Conservation (phyloP, 2,329 filamentous ascomycete species). For the Monosporascus sp. region DNA sequence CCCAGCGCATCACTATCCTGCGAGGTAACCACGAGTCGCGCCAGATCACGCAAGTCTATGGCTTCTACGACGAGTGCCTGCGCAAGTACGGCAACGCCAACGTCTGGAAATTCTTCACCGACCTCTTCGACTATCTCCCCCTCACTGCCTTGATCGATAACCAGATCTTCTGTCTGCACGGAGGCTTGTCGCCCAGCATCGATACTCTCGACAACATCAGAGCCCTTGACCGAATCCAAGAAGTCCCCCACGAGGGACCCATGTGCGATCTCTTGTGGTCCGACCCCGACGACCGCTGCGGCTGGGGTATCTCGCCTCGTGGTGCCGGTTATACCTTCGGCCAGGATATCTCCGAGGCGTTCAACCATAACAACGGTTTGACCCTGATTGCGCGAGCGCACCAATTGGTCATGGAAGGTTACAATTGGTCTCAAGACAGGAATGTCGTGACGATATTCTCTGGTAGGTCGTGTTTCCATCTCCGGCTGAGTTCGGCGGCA, state of each 20-base stretch:
- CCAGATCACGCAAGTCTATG: slow-evolving; percentile 98
- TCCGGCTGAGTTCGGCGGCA: not conserved
- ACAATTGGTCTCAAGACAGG: slow-evolving; percentile 98
- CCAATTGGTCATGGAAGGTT: slow-evolving; percentile 98
- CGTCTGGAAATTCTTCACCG: slow-evolving; percentile 98
- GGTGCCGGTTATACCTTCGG: slow-evolving; percentile 94
- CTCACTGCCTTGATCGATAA: slow-evolving; percentile 97
- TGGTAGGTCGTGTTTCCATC: slow-evolving; percentile 46
- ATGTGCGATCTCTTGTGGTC: slow-evolving; percentile 99
- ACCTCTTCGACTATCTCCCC: slow-evolving; percentile 97
- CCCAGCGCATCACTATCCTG: slow-evolving; percentile 94
- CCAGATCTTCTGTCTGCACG: slow-evolving; percentile 98
- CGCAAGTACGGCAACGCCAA: slow-evolving; percentile 99
- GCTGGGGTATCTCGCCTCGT: slow-evolving; percentile 92
- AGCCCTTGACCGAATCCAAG: slow-evolving; percentile 91
- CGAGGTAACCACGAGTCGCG: slow-evolving; percentile 98
- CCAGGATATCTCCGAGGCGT: slow-evolving; percentile 96
- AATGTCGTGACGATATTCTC: slow-evolving; percentile 99
- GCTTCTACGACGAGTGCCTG: slow-evolving; percentile 98
- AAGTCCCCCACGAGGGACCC: slow-evolving; percentile 95
- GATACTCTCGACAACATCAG: slow-evolving; percentile 95
- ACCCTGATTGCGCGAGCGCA: slow-evolving; percentile 94
- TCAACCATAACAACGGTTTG: slow-evolving; percentile 98
- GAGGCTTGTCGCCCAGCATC: slow-evolving; percentile 91
- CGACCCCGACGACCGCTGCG: slow-evolving; percentile 93